Base-by-base conservation (phyloP, 163 green algal species). In the Chloromonas sp. region DNA sequence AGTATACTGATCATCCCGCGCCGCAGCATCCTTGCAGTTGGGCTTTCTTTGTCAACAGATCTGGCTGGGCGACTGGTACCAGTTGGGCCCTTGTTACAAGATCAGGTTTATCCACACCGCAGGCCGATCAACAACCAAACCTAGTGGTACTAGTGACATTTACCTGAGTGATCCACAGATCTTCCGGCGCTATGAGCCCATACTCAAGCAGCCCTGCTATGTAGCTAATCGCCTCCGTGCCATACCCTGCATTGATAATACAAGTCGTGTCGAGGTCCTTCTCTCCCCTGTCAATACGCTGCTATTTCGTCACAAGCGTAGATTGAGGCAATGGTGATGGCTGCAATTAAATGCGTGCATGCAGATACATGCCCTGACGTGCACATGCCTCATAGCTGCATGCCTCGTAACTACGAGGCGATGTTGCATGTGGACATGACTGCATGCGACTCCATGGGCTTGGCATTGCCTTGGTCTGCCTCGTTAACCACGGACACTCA, bases 101-200 rank as follows among this genome's bases (percentile, higher is more conserved):
- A 36, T 36, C 36, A 36, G 36, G 36, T 36, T 36, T 36, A 36
- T 36, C 36, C 36, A 36, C 36, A 36, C 36, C 36, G 36, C 36
- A 36, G 36, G 36, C 36, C 36, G 36, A 36, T 36, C 36, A 36
- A 36, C 36, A 36, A 36, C 36, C 36, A 36, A 36, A 36, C 36
- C 36, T 36, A 36, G 36, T 36, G 36, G 36, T 36, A 36, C 36
- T 36, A 36, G 36, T 36, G 36, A 36, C 36, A 36, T 36, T 36
- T 36, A 66, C 83, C 3, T 77, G 60, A 5, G 36, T 60, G 2
- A 90, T 58, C 87, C 87, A 90, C 1, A 90, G 60, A 62, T 90
- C 87, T n/a, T 87, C 87, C 0, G 66, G 79, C 1, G 15, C 14
- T 8, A 83, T 13, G 0, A 90, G 71, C 11, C 15, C 60, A 1